Conservation (phyloP, 2,329 filamentous ascomycete genomes). For the Cladophialophora psammophila region DNA sequence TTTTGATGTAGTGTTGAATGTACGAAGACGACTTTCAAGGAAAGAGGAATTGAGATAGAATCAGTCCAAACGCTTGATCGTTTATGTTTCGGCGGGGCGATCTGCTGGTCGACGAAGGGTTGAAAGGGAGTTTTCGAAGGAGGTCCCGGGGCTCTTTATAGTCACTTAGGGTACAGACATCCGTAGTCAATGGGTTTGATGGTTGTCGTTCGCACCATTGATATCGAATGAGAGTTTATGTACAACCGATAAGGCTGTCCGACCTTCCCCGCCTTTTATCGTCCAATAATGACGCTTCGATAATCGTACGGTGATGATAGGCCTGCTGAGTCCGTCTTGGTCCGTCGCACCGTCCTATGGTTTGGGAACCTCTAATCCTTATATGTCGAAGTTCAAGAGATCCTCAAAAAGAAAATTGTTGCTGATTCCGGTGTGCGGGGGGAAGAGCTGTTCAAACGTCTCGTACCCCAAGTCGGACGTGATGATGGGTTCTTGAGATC, state of each 20-base stretch:
- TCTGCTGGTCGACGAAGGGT: neutral
- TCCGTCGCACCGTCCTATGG: slow-evolving; percentile 25
- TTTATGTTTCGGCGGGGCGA: neutral
- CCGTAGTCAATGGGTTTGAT: neutral
- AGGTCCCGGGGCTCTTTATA: neutral
- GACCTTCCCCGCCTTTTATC: slow-evolving; percentile 24
- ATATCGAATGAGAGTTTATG: slow-evolving; percentile 2
- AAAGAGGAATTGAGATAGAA: neutral
- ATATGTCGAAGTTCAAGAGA: slow-evolving; percentile 36
- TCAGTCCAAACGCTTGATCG: neutral
- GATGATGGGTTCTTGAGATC: slow-evolving; percentile 23
- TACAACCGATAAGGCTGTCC: slow-evolving; percentile 28
- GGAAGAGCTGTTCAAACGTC: slow-evolving; percentile 38
- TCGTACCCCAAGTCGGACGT: slow-evolving; percentile 34
- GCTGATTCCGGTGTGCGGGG: slow-evolving; percentile 37
- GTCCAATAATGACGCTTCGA: slow-evolving; percentile 24
- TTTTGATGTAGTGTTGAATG: slow-evolving; percentile 4
- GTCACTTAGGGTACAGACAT: neutral
- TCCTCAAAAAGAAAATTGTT: slow-evolving; percentile 41
- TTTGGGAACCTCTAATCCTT: neutral
- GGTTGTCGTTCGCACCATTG: neutral
- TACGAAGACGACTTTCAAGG: neutral
- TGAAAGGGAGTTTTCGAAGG: neutral
- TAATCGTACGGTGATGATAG: slow-evolving; percentile 26
- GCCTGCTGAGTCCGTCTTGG: neutral